Evolutionary conservation across 2,329 filamentous ascomycete species (phyloP), one percentile per base, ranked within the genome.

Genomic region (Escovopsis sp.): DNA sequence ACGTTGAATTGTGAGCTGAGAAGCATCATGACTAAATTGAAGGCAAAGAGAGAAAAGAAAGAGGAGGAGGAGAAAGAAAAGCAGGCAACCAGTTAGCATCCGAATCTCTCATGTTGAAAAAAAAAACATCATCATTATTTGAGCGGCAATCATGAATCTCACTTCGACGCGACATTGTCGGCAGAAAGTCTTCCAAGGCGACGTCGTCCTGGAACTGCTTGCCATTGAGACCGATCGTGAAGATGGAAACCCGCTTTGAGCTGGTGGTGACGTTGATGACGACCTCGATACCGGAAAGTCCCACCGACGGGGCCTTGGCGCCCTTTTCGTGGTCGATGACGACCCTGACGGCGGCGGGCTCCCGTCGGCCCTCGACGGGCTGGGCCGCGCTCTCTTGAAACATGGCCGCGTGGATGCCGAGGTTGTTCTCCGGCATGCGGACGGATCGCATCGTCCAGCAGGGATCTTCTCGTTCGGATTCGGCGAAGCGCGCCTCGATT

Each of bases 401-500:
- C 4, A 88, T 70, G 6, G 83, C 82, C 1, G 78, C 75, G 51
- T 77, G 74, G 26, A 81, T 51, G 9, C 69, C 72, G 9, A 81
- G 60, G 42, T 70, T 72, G 45, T 64, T 72, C 53, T 80, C 81
- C 33, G 72, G 69, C 57, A 78, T 72, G 45, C 71, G 74, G 12
- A 77, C 72, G 18, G 79, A 82, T 33, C 86, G 76, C 30, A 93
- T 72, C 30, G 83, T 83, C 87, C 86, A 95, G 51, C 74, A 77
- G 12, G 79, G 72, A 45, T 81, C 75, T 58, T 94, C 86, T 45
- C 88, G 77, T 63, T 94, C 85, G n/a, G 67, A 59, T 57, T 94
- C 87, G 1, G 83, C 67, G 54, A 93, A 94, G 10, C 88, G 76
- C 6, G 80, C 82, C 61, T 95, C 89, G 12, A 95, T 77, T 49